Conservation (phyloP, 2,329 filamentous ascomycete genomes). For the Fusarium burgessii region DNA sequence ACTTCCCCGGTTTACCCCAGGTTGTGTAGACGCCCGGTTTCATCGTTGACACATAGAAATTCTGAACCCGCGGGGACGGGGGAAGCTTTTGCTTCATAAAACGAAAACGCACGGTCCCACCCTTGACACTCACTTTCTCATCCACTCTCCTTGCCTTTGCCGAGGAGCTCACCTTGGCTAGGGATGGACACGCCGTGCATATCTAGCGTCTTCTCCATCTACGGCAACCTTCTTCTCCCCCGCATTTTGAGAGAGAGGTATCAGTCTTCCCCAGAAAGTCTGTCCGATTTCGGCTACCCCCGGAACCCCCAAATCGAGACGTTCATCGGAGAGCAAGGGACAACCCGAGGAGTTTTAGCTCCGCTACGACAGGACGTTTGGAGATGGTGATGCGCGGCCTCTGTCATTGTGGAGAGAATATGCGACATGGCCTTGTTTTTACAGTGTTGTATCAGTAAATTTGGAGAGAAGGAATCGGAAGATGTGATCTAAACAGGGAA, state of each 20-base stretch:
- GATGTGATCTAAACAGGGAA: constrained; percentile 2
- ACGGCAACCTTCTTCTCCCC: neutral
- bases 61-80: neutral
- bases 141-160: neutral
- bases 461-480: neutral
- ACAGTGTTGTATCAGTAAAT: neutral
- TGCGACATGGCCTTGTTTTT: neutral
- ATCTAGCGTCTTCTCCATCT: constrained; percentile 24
- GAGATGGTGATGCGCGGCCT: constrained; percentile 3
- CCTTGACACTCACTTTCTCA: neutral
- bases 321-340: constrained; percentile 21
- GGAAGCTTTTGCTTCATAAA: neutral
- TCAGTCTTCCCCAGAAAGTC: constrained; percentile 23
- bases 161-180: constrained; percentile 14
- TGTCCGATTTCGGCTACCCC: constrained; percentile 33
- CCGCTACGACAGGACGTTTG: constrained; percentile 13
- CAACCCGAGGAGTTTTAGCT: neutral
- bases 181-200: constrained; percentile 40
- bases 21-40: constrained; percentile 1
- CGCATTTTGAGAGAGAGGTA: neutral
- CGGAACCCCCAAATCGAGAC: constrained; percentile 26
- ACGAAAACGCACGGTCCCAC: neutral
- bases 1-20: constrained; percentile 36
- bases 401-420: constrained; percentile 11
- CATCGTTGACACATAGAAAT: constrained; percentile 28